Conservation (phyloP, 1,139 yeast genomes). For the Nakaseomyces delphensis region DNA sequence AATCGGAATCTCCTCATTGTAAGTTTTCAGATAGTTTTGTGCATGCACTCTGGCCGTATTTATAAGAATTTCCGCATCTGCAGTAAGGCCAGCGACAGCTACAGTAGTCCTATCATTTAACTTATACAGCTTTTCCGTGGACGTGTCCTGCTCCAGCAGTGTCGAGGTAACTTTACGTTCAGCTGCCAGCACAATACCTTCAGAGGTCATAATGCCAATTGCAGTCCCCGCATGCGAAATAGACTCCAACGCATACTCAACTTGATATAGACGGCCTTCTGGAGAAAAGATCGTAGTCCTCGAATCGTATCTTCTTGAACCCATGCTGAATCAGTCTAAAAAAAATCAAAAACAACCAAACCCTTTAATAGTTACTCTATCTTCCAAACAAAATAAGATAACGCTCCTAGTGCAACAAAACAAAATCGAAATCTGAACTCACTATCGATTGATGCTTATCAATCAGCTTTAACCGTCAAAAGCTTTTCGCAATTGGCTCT, state of each 20-base stretch:
- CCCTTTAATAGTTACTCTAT: no score
- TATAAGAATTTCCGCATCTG: conserved; percentile 90
- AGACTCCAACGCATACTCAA: conserved; percentile 95
- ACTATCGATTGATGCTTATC: no score
- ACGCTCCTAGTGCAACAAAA: no score
- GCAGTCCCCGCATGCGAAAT: conserved; percentile 98
- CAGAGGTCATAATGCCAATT: conserved; percentile 82
- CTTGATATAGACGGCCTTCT: conserved; percentile 94
- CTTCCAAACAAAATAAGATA: no score
- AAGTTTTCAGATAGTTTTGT: conserved; percentile 74
- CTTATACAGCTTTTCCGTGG: conserved; percentile 85
- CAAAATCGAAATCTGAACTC: no score
- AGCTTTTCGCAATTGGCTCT: no score
- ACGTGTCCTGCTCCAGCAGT: conserved; percentile 84
- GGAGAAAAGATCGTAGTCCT: conserved; percentile 98
- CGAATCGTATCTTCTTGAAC: conserved; percentile 84
- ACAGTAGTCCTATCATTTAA: conserved; percentile 78
- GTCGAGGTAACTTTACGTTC: conserved; percentile 92
- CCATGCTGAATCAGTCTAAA: no score
- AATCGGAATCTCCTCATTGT: conserved; percentile 86
- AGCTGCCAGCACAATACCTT: conserved; percentile 94
- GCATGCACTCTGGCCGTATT: conserved; percentile 81
- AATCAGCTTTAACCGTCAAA: no score
- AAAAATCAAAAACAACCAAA: no score
- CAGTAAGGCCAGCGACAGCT: conserved; percentile 97